These are phyloP conservation scores for Leccinum variabile DNA, from an alignment of 1,284 basidiomycete genomes.

Conservation along the genomic window DNA sequence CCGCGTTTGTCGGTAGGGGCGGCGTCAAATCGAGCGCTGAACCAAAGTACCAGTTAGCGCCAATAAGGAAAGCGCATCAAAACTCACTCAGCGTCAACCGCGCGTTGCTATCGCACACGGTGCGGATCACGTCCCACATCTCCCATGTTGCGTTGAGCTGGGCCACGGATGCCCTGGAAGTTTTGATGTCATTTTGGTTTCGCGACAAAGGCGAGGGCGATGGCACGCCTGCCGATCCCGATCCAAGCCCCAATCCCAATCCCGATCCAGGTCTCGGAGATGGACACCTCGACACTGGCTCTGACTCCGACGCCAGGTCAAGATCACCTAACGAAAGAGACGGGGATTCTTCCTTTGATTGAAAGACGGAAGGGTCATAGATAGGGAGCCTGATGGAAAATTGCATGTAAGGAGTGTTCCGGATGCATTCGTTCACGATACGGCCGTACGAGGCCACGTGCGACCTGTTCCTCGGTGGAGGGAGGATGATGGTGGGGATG, in stretches of 20 bases:
- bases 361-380: slow-evolving; percentile 69
- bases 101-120: slow-evolving; percentile 84
- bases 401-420: slow-evolving; percentile 67
- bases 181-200: slow-evolving; percentile 21
- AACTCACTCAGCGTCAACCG: slow-evolving; percentile 85
- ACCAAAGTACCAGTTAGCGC: slow-evolving; percentile 13
- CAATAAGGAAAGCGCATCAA: slow-evolving; percentile 30
- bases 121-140: slow-evolving; percentile 94
- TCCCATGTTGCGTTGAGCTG: slow-evolving; percentile 92
- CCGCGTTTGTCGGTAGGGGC: slow-evolving; percentile 70
- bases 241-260: not conserved
- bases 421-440: slow-evolving; percentile 78
- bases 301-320: not conserved
- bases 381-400: slow-evolving; percentile 84
- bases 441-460: slow-evolving; percentile 92
- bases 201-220: slow-evolving; percentile 4
- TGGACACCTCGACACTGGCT: slow-evolving; percentile 22
- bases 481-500: slow-evolving; percentile 82
- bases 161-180: slow-evolving; percentile 42
- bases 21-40: slow-evolving; percentile 88
- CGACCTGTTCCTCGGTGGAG: slow-evolving; percentile 84
- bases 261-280: slow-evolving; percentile 31
- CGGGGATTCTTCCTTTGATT: slow-evolving; percentile 33
- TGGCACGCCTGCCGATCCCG: not conserved
- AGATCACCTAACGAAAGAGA: slow-evolving; percentile 26